Percentiles rank a stretch among this genome's conserved stretches.
phyloP scores from a whole-genome alignment of 176 grass and related monocot species.

The Alloteropsis semialata region DNA sequence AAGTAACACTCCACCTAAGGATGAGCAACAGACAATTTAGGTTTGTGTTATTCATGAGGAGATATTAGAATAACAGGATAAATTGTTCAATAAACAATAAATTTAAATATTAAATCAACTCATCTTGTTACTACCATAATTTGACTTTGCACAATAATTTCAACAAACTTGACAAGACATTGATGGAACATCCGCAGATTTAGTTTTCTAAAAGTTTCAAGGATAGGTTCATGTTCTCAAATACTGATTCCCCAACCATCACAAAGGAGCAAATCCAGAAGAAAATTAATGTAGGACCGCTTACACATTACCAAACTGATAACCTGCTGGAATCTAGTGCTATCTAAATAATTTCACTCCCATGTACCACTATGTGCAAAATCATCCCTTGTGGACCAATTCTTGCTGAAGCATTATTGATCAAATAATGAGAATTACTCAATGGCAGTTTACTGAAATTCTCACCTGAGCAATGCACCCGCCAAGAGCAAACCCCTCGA shows the following conservation, averaged over 20 bases:
- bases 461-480: slow-evolving; percentile 86
- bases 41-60: not conserved
- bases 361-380: not conserved
- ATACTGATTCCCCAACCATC: not conserved
- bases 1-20: not conserved
- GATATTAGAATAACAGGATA: not conserved
- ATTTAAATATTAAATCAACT: not conserved
- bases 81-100: not conserved
- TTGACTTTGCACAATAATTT: slow-evolving; percentile 2
- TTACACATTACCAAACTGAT: not conserved
- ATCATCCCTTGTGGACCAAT: not conserved
- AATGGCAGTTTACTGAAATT: not conserved
- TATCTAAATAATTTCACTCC: not conserved
- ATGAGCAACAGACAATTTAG: not conserved
- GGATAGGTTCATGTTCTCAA: not conserved
- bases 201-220: not conserved
- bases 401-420: not conserved
- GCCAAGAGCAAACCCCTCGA: slow-evolving; percentile 82
- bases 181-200: not conserved
- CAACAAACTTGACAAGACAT: not conserved
- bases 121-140: not conserved
- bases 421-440: not conserved
- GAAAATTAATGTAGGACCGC: not conserved
- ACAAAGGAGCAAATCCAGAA: not conserved
- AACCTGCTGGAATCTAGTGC: not conserved